Conservation (phyloP, 2,329 filamentous ascomycete genomes). For the Cytospora piceicola region DNA sequence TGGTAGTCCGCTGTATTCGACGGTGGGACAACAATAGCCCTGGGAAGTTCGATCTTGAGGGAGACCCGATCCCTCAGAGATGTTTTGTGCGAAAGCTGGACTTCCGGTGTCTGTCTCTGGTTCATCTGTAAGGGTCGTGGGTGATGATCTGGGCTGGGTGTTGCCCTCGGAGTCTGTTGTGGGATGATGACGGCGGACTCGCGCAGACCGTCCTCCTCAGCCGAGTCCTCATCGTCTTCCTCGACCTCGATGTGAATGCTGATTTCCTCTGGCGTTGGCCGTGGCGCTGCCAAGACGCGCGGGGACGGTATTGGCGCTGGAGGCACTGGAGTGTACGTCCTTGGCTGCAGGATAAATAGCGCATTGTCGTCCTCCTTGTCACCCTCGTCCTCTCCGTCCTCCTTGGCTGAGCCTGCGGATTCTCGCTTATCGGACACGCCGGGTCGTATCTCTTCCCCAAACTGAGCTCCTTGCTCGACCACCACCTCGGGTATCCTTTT, state of each 20-base stretch:
- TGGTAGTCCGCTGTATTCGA: slow-evolving; percentile 43
- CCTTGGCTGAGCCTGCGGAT: neutral
- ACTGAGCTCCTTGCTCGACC: slow-evolving; percentile 13
- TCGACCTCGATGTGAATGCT: slow-evolving; percentile 30
- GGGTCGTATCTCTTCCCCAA: neutral
- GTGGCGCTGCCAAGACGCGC: slow-evolving; percentile 35
- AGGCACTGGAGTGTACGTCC: slow-evolving; percentile 59
- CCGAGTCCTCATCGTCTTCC: slow-evolving; percentile 22
- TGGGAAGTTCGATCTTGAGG: slow-evolving; percentile 55
- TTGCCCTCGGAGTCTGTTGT: slow-evolving; percentile 10
- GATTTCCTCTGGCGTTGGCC: slow-evolving; percentile 27
- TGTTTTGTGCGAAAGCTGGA: slow-evolving; percentile 41
- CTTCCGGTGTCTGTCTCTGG: slow-evolving; percentile 32
- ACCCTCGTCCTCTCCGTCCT: slow-evolving; percentile 8
- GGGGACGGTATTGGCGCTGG: slow-evolving; percentile 54
- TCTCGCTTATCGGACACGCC: neutral
- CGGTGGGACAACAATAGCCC: slow-evolving; percentile 59
- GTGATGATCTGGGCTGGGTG: slow-evolving; percentile 9
- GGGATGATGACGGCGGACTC: slow-evolving; percentile 29
- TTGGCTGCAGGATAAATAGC: slow-evolving; percentile 59
- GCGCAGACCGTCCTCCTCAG: slow-evolving; percentile 18
- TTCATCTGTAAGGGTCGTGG: slow-evolving; percentile 26
- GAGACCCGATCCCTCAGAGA: slow-evolving; percentile 60
- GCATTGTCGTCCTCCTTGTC: slow-evolving; percentile 41
- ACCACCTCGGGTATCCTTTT: slow-evolving; percentile 29